Percentiles rank a stretch among this genome's conserved stretches.
phyloP scores from a whole-genome alignment of 2,329 filamentous ascomycete genomes.

The Emergomyces pasteurianus region DNA sequence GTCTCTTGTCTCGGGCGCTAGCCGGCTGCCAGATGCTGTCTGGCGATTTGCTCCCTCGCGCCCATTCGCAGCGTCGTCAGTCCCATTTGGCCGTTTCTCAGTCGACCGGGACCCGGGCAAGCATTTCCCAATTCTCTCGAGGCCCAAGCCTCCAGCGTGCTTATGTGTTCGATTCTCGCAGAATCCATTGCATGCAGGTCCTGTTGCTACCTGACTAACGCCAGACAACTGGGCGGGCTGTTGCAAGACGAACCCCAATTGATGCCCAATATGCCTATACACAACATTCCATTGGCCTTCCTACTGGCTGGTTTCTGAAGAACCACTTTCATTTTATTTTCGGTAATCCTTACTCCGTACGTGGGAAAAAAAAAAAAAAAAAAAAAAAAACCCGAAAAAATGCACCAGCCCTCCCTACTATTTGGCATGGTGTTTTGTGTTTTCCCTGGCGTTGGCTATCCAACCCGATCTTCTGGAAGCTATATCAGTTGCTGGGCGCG shows the following conservation, averaged over 20 bases:
- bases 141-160: not conserved
- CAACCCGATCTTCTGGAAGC: not conserved
- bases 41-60: not conserved
- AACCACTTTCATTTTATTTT: slow-evolving; percentile 3
- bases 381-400: not conserved
- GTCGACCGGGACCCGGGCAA: not conserved
- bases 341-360: slow-evolving; percentile 4
- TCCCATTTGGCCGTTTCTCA: not conserved
- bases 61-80: not conserved
- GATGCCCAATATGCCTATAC: slow-evolving; percentile 9
- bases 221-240: not conserved
- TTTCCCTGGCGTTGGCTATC: slow-evolving; percentile 1
- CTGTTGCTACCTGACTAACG: slow-evolving; percentile 11
- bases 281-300: slow-evolving; percentile 8
- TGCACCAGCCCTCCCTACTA: slow-evolving; percentile 6
- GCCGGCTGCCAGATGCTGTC: not conserved
- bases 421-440: slow-evolving; percentile 6
- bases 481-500: not conserved
- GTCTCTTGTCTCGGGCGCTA: not conserved
- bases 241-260: slow-evolving; percentile 4
- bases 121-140: not conserved
- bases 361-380: no score
- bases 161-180: not conserved
- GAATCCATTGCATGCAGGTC: slow-evolving; percentile 2
- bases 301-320: slow-evolving; percentile 1